Base-by-base conservation (phyloP, 2,329 filamentous ascomycete species). In the Pseudopyricularia cyperi region DNA sequence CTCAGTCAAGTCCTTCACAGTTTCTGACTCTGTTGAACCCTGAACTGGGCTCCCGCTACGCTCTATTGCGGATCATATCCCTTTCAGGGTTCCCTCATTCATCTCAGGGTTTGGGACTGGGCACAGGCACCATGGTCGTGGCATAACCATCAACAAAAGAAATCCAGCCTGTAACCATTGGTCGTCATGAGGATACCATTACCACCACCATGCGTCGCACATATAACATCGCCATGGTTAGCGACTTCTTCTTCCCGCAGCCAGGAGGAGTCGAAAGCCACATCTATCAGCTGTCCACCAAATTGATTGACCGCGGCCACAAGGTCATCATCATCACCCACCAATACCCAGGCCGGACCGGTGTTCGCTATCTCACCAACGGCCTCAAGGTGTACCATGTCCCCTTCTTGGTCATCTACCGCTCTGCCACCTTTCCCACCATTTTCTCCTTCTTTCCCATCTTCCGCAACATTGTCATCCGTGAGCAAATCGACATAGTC, bases 171-270 rank as follows among this genome's bases (percentile, higher is more conserved):
- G 39, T 15, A 44, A 44, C 24, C 15, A 15, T 44, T 44, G 17
- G 24, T 44, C 39, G 39, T 26, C 39, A 44, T 44, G 39, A 44
- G 12, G 33, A 35, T 14, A 44, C 33, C 33, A 35, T 4, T 11
- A 26, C 22, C 39, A 44, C 22, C 17, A 48, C 24, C 26, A 51
- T 51, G 59, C 75, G 72, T 59, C 73, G 73, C 57, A 79, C 76
- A 32, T 84, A 83, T 67, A 83, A 81, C 63, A 84, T 84, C 69
- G 81, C 80, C 56, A 98, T 98, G 93, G 87, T 96, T 67, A 90
- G 91, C 78, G 93, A 98, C 75, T 96, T 95, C 77, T 98, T 98
- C 82, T 98, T 94, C 65, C 93, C 93, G 14, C 91, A 97, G 63
- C 91, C 93, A 51, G 90, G 93, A 64, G 93, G 93, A 61, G 82